phyloP scores from a whole-genome alignment of 2,329 filamentous ascomycete genomes.

The Fusarium verrucosum region DNA sequence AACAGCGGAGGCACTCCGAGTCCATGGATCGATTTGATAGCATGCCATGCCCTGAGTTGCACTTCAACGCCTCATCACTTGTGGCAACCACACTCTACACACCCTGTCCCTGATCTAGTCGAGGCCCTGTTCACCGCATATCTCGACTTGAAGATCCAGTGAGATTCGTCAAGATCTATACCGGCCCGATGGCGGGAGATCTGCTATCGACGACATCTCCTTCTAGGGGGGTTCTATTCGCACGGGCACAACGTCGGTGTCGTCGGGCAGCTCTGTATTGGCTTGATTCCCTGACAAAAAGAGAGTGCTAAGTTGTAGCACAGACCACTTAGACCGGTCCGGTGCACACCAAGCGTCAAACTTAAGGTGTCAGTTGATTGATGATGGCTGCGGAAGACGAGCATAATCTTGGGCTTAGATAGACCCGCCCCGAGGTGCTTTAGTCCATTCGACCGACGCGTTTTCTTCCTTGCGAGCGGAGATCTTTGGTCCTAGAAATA shows the following conservation, averaged over 20 bases:
- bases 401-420: conserved; percentile 30
- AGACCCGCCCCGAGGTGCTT: conserved; percentile 28
- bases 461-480: conserved; percentile 21
- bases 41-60: not conserved
- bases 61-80: not conserved
- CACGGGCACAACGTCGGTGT: conserved; percentile 19
- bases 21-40: not conserved
- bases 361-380: conserved; percentile 43
- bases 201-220: conserved; percentile 26
- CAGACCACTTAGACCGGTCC: conserved; percentile 26
- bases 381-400: conserved; percentile 26
- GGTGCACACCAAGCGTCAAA: conserved; percentile 18
- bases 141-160: conserved; percentile 27
- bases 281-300: conserved; percentile 24
- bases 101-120: conserved; percentile 12
- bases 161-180: conserved; percentile 24
- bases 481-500: not conserved
- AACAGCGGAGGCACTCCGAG: conserved; percentile 12
- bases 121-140: conserved; percentile 42
- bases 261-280: conserved; percentile 13
- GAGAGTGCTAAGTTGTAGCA: conserved; percentile 29
- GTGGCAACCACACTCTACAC: not conserved
- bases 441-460: conserved; percentile 7
- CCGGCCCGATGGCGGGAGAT: conserved; percentile 42
- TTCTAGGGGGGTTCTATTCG: conserved; percentile 22